Evolutionary conservation across 805 yeast genomes (phyloP), one percentile per base, ranked within the genome.

Genomic region (Torulaspora indica): DNA sequence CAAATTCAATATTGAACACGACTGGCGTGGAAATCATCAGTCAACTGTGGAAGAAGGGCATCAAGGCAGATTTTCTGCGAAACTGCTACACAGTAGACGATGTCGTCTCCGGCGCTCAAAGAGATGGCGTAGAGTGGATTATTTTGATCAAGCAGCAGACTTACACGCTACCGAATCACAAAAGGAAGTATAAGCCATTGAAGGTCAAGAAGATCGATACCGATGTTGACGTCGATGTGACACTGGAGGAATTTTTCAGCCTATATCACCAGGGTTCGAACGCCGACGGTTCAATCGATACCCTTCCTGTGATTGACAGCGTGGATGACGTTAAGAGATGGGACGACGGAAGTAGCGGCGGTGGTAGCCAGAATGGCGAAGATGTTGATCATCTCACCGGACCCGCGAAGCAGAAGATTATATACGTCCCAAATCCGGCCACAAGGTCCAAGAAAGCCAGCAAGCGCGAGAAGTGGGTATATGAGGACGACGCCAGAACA

Each of bases 381-480:
- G 44, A 43, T 18, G 57, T 51, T 6, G 53, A 51, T 17, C 43
- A 51, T 23, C 48, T 45, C 22, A 45, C 45, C 28, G 50, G 49
- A 10, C 46, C 48, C 3, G 38, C 41, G 18, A 56, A 51, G 38
- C 88, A 82, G 52, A 80, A 77, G 42, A 82, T 83, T 8, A 67
- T 75, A 0, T 76, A 81, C 40, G 82, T 91, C 2, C 77, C 87
- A 1, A 87, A 87, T 55, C 87, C 85, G 54, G 90, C 93, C 1
- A 86, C 87, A 3, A 77, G 84, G 61, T 84, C 93, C 15, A 79
- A 79, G 39, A 85, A 84, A 60, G 78, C 79, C 47, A 85, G 82
- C 58, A 82, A 82, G 57, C 79, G 78, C 58, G 95, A 86, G 49
- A 80, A 76, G 54, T 85, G 84, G 87, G 79, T 79, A 13, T 63